A percentile compares a stretch with the other conserved stretches of the same genome.
Conservation (phyloP, 805 yeast species). For the Dipodascus albidus region DNA sequence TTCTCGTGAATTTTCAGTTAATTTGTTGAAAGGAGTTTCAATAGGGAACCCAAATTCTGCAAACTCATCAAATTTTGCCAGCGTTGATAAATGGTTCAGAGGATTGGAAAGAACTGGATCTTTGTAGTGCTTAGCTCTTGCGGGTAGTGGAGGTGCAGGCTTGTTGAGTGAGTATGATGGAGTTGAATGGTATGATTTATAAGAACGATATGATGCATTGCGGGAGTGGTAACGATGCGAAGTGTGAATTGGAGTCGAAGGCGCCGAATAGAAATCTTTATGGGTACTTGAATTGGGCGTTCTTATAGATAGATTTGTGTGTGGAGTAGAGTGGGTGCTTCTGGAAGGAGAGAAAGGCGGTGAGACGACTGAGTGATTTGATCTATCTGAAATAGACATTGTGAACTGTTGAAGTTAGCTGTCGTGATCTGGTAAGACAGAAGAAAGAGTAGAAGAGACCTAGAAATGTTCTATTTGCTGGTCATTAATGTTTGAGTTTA, state of each 20-base stretch:
- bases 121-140: not conserved
- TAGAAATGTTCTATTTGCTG: not conserved
- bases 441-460: not conserved
- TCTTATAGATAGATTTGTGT: not conserved
- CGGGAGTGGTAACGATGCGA: not conserved
- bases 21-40: not conserved
- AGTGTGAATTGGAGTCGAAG: not conserved
- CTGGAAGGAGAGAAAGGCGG: not conserved
- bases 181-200: not conserved
- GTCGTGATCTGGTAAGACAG: not conserved
- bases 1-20: not conserved
- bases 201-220: not conserved
- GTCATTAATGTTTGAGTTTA: not conserved
- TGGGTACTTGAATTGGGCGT: not conserved
- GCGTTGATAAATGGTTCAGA: not conserved
- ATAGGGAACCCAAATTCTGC: not conserved
- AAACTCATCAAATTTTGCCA: not conserved
- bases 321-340: not conserved
- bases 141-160: not conserved
- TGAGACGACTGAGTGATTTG: not conserved
- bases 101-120: not conserved
- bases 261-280: not conserved
- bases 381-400: not conserved
- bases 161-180: not conserved
- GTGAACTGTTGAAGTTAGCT: not conserved